Evolutionary conservation across 2,329 filamentous ascomycete species (phyloP), one percentile per base, ranked within the genome.

Genomic region (Clonostachys rosea): DNA sequence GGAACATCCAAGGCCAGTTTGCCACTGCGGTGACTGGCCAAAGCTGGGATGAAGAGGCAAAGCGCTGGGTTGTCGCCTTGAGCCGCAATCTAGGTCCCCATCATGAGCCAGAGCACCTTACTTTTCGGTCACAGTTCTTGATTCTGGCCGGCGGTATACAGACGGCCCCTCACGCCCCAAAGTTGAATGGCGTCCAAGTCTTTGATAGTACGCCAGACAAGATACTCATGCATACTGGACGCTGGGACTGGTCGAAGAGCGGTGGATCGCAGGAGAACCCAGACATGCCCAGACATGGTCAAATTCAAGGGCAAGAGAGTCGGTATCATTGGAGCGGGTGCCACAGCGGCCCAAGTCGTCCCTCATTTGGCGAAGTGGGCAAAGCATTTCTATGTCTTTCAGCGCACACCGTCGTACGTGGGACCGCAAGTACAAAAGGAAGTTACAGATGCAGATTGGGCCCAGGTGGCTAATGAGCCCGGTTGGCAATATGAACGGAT

Each of bases 351-450:
- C 4, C 72, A 75, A 49, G 65, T 63, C 2, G 56, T 76, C 0
- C 72, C 75, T 0, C 55, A 64, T 16, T 56, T 80, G 1, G 74
- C 70, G 2, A 64, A 70, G 42, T 74, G 66, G 49, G 70, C 74
- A 0, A 70, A 75, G 43, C 62, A 79, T 37, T 54, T 81, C 4
- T 77, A 71, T 50, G 75, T 82, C n/a, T 70, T 82, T 55, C 78
- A 82, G 56, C 71, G 78, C 4, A 82, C 78, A 4, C 76, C 77
- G 5, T 66, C 70, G 2, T 60, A 61, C 0, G 63, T 76, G 5
- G 64, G 64, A 20, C 52, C 55, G 16, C 67, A 72, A 8, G 64
- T 55, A 14, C 63, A 75, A 44, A 52, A 58, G 6, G 48, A 59
- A 2, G 78, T 70, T 0, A 68, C 78, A 39, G 59, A 61, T 0